Conservation (phyloP, 2,329 filamentous ascomycete species). For the Stagonosporopsis chrysanthemi region DNA sequence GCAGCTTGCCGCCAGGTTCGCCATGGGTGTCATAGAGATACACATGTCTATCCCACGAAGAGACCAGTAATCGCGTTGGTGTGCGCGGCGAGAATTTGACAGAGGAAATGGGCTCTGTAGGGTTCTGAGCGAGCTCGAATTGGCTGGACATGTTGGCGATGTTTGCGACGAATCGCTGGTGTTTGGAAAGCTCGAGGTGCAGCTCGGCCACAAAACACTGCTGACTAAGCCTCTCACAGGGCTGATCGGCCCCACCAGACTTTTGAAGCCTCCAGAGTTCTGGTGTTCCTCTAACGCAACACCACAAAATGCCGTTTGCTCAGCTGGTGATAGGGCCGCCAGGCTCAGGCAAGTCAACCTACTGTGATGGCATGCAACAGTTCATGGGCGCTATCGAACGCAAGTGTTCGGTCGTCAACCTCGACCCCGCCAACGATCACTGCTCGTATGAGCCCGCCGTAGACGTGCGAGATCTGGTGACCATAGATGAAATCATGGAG, state of each 20-base stretch:
- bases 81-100: conserved; percentile 82
- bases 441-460: conserved; percentile 88
- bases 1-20: conserved; percentile 67
- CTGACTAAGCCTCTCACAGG: conserved; percentile 13
- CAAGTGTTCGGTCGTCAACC: conserved; percentile 92
- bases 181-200: conserved; percentile 24
- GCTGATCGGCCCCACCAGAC: conserved; percentile 14
- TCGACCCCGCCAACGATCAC: conserved; percentile 95
- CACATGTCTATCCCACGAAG: conserved; percentile 92
- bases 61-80: conserved; percentile 80
- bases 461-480: conserved; percentile 88
- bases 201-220: conserved; percentile 23
- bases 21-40: conserved; percentile 83
- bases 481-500: conserved; percentile 93
- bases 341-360: conserved; percentile 94
- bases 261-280: conserved; percentile 1
- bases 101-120: conserved; percentile 85
- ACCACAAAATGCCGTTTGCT: conserved; percentile 62
- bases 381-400: conserved; percentile 96
- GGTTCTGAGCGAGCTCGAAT: conserved; percentile 83
- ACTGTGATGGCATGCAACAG: conserved; percentile 99
- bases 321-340: conserved; percentile 94
- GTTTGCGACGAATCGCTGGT: conserved; percentile 4
- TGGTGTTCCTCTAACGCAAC: conserved; percentile 6
- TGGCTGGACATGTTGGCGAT: conserved; percentile 58